Base-by-base conservation (phyloP, 331 rosid species). In the Pyracantha coccinea region DNA sequence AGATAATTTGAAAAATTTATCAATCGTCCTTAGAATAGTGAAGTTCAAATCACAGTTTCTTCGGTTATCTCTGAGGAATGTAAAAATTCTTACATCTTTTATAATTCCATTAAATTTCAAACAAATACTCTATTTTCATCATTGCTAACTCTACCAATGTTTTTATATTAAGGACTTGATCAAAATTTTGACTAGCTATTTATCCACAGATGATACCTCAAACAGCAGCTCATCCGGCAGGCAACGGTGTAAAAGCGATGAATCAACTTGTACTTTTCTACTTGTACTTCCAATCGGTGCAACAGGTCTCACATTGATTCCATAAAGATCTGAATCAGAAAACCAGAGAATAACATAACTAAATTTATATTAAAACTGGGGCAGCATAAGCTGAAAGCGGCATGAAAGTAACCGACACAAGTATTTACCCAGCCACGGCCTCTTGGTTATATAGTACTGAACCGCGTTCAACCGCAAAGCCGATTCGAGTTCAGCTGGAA, bases 391-490 rank as follows among this genome's bases (percentile, higher is more conserved):
- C 3, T 17, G 60, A 55, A 21, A 38, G 57, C 64, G 61, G 68
- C 29, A 58, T 69, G 6, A 71, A 35, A 41, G 8, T 44, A 15
- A 23, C 44, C 53, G 68, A 57, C 57, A 45, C 21, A 54, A 45
- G 19, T 11, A 74, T 79, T 74, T 87, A 94, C 99, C 99, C 73
- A 94, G 97, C 99, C 99, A 94, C 20, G 99, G 99, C 84, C 97
- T 90, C 76, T 95, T 92, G 3, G 90, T 94, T 74, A 90, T 68
- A 75, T 88, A 94, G 88, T 86, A 85, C 53, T 87, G 79, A 81
- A 88, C 96, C 5, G 92, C 80, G 83, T 88, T 94, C 87, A 86
- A 69, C 86, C 86, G 84, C 89, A 94, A 83, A 79, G 81, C 86
- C 23, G 93, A 86, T 74, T 94, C 99, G 38, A 92, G 88, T 77